These are phyloP conservation scores for Phialocephala sp. DNA, from an alignment of 2,329 filamentous ascomycete species.

Conservation along the genomic window DNA sequence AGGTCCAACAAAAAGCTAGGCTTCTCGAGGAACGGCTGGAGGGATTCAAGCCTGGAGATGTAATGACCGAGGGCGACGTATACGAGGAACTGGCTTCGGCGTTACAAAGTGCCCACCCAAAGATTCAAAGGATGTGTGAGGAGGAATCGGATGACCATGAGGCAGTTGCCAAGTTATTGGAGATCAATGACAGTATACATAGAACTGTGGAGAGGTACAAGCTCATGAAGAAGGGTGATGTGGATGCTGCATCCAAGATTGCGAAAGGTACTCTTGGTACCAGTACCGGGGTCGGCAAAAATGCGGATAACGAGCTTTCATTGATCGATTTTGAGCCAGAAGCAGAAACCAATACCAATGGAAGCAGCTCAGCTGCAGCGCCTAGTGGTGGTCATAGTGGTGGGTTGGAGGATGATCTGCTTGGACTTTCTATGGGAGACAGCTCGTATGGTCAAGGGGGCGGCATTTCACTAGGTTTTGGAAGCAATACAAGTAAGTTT, in stretches of 20 bases:
- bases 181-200: conserved; percentile 99
- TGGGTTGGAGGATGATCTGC: conserved; percentile 85
- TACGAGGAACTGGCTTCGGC: conserved; percentile 87
- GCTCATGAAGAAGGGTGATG: conserved; percentile 92
- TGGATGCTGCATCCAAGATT: conserved; percentile 82
- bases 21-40: conserved; percentile 92
- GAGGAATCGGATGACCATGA: conserved; percentile 97
- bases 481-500: conserved; percentile 68
- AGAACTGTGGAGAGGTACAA: conserved; percentile 95
- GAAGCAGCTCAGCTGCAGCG: conserved; percentile 51
- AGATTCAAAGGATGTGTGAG: conserved; percentile 99
- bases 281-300: conserved; percentile 67
- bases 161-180: conserved; percentile 90
- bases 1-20: conserved; percentile 93
- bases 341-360: conserved; percentile 55
- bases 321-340: conserved; percentile 88
- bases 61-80: conserved; percentile 70
- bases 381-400: conserved; percentile 53
- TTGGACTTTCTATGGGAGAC: conserved; percentile 80
- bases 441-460: conserved; percentile 73
- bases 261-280: conserved; percentile 79
- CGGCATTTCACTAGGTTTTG: conserved; percentile 82
- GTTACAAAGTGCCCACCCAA: conserved; percentile 91
- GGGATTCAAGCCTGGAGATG: conserved; percentile 80
- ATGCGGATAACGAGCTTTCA: conserved; percentile 79